A percentile compares a stretch with the other conserved stretches of the same genome.
Conservation (phyloP, 139 green algal species). For the Tetradesmus lagerheimii region DNA sequence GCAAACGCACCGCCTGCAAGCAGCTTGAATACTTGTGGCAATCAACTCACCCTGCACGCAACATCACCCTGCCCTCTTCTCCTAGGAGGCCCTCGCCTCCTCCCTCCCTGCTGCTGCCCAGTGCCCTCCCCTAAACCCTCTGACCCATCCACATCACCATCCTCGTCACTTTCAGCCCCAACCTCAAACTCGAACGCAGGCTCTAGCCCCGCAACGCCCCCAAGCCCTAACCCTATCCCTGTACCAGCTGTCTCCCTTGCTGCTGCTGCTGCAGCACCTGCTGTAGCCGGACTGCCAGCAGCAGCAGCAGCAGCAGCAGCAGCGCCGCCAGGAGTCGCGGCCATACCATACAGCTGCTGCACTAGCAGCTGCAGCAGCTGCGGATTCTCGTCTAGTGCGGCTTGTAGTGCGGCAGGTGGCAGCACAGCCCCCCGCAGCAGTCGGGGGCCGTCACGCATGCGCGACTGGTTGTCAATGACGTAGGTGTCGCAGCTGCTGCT, state of each 20-base stretch:
- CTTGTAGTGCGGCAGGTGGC: constrained; percentile 13
- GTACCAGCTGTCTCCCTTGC: background rate
- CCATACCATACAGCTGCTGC: constrained; percentile 54
- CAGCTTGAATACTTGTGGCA: too few relatives aligned
- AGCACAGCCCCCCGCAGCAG: constrained; percentile 49
- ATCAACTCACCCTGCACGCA: constrained; percentile 39
- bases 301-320: background rate
- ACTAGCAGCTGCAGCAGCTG: constrained; percentile 58
- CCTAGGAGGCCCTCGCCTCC: background rate
- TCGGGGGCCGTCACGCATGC: constrained; percentile 50
- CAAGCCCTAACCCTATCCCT: background rate
- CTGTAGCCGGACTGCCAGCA: background rate
- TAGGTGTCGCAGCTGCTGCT: constrained; percentile 26
- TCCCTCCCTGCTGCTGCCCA: background rate
- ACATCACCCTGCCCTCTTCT: constrained; percentile 44
- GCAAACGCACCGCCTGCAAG: too few relatives aligned
- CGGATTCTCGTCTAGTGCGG: constrained; percentile 65
- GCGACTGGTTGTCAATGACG: constrained; percentile 63
- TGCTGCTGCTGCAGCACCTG: background rate
- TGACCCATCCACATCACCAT: background rate
- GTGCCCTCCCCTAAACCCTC: background rate
- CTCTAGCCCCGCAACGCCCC: background rate
- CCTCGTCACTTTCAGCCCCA: background rate
- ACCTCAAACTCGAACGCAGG: background rate
- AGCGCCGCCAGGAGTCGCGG: background rate